Conservation (phyloP, 2,329 filamentous ascomycete species). For the Colletotrichum godetiae region DNA sequence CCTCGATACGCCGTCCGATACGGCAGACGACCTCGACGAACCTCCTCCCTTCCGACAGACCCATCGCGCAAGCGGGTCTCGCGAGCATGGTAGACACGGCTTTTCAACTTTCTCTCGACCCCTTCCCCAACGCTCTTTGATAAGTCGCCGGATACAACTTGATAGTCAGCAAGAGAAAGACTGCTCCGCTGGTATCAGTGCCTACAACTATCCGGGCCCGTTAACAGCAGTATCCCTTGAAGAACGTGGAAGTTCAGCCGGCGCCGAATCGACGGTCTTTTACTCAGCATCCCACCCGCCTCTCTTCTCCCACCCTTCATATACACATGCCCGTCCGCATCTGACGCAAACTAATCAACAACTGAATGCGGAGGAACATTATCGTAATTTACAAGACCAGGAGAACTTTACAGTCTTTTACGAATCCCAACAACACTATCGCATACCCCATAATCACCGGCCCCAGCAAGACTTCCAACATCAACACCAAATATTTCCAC, state of each 20-base stretch:
- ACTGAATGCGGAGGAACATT: not conserved
- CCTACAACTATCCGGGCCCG: not conserved
- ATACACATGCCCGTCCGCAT: not conserved
- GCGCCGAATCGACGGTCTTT: not conserved
- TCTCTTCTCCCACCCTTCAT: not conserved
- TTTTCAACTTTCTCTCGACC: not conserved
- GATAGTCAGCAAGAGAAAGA: conserved; percentile 7
- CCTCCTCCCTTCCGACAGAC: conserved; percentile 13
- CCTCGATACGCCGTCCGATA: conserved; percentile 23
- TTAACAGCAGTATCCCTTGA: not conserved
- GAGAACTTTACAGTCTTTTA: not conserved
- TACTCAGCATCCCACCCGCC: not conserved
- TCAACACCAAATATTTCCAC: not conserved
- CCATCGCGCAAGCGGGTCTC: not conserved
- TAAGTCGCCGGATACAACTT: not conserved
- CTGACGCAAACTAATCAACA: not conserved
- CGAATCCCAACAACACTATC: not conserved
- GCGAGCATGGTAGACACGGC: not conserved
- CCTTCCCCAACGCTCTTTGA: not conserved
- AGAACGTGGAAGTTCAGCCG: not conserved
- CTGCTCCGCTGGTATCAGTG: not conserved
- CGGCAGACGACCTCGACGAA: conserved; percentile 16
- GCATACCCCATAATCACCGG: not conserved
- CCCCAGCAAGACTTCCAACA: conserved; percentile 1
- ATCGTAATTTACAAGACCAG: not conserved